These are phyloP conservation scores for Anisogramma anomala DNA, from an alignment of 2,329 filamentous ascomycete genomes.

Conservation along the genomic window DNA sequence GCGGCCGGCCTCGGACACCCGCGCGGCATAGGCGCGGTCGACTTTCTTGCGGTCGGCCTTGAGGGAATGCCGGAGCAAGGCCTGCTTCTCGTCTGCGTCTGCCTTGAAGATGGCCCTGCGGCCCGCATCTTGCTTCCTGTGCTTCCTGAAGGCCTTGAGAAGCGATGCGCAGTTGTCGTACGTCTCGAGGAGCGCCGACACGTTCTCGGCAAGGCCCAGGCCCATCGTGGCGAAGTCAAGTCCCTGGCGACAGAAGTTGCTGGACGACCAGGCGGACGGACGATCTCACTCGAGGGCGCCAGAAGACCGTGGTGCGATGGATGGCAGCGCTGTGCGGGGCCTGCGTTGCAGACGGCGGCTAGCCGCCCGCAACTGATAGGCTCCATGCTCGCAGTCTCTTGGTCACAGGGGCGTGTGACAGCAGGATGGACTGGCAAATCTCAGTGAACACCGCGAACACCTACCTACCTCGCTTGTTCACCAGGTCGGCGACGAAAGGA, in stretches of 20 bases:
- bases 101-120: slow-evolving; percentile 14
- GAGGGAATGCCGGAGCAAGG: slow-evolving; percentile 26
- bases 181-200: slow-evolving; percentile 34
- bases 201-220: slow-evolving; percentile 32
- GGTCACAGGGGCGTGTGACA: no score
- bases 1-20: slow-evolving; percentile 29
- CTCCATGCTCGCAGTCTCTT: slow-evolving; percentile 4
- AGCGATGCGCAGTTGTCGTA: slow-evolving; percentile 36
- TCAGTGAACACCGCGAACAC: no score
- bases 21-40: slow-evolving; percentile 30
- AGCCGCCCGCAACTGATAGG: slow-evolving; percentile 10
- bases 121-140: slow-evolving; percentile 9
- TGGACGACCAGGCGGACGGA: neutral
- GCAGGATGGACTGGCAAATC: no score
- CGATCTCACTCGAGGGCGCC: no score
- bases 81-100: slow-evolving; percentile 17
- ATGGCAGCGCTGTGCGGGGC: slow-evolving; percentile 9
- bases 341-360: slow-evolving; percentile 9
- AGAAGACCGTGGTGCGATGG: no score
- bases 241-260: no score
- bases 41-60: slow-evolving; percentile 31
- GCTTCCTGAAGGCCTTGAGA: slow-evolving; percentile 25
- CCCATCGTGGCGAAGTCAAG: no score
- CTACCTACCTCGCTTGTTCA: no score
- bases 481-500: no score